Evolutionary conservation across 2,329 filamentous ascomycete species (phyloP), one percentile per base, ranked within the genome.

Genomic region (Aquanectria penicillioides): DNA sequence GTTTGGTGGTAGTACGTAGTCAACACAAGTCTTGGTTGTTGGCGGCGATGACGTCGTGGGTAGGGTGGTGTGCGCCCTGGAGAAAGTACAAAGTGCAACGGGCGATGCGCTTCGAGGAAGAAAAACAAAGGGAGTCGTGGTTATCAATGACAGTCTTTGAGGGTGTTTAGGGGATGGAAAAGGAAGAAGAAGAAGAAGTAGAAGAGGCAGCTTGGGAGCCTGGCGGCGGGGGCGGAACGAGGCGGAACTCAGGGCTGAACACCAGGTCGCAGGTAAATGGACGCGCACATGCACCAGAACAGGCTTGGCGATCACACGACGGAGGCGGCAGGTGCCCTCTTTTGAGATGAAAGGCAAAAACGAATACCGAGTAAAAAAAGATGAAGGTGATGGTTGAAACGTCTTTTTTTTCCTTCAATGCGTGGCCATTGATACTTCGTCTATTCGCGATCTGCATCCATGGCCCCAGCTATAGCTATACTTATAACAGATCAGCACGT

Each of bases 301-400:
- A 51, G 38, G n/a, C 54, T 50, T 52, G 40, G 47, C 33, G n/a
- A 51, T 57, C 54, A 57, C 47, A 52, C 29, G 54, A 51, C 54
- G 20, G 9, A 29, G 22, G 38, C 25, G 11, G n/a, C 37, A 18
- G 26, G 43, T 41, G 36, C 17, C 10, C 17, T 22, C n/a, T 51
- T 12, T 41, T 41, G 18, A n/a, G n/a, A n/a, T n/a, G n/a, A n/a
- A n/a, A n/a, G n/a, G n/a, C n/a, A n/a, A n/a, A n/a, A n/a, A n/a
- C n/a, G n/a, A n/a, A n/a, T n/a, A n/a, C n/a, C n/a, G n/a, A n/a
- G n/a, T n/a, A n/a, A n/a, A n/a, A n/a, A n/a, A n/a, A n/a, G n/a
- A n/a, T n/a, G n/a, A n/a, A n/a, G n/a, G n/a, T n/a, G n/a, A n/a
- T n/a, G n/a, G n/a, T n/a, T n/a, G n/a, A n/a, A n/a, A n/a, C n/a